A percentile compares a stretch with the other conserved stretches of the same genome.
Conservation (phyloP, 31 red algal genomes). For the Endocladia muricata region DNA sequence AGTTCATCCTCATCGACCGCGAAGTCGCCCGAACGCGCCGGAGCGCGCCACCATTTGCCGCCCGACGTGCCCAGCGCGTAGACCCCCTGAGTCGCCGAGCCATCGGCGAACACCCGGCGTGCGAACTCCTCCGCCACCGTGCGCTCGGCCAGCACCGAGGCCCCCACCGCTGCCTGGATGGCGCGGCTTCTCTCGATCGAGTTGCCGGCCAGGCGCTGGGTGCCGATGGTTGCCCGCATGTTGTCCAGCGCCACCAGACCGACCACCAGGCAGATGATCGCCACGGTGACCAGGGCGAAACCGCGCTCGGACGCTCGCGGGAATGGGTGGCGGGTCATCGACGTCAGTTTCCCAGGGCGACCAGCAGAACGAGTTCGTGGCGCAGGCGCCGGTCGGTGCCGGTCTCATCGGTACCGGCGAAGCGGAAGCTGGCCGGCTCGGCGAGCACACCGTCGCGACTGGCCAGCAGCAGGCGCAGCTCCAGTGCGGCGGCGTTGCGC, state of each 20-base stretch:
- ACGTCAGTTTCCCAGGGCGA: too few relatives aligned
- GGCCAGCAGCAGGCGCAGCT: background rate
- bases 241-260: background rate
- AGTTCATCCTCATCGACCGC: background rate
- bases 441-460: background rate
- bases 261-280: too few relatives aligned
- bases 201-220: constrained; percentile 2
- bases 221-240: background rate
- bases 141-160: background rate
- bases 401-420: too few relatives aligned
- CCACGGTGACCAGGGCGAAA: too few relatives aligned
- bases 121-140: background rate
- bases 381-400: too few relatives aligned
- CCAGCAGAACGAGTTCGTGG: too few relatives aligned
- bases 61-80: background rate
- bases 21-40: background rate
- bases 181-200: background rate
- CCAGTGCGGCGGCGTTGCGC: background rate
- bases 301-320: too few relatives aligned
- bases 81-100: background rate
- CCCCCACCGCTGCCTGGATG: background rate
- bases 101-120: background rate
- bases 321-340: too few relatives aligned
- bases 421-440: too few relatives aligned
- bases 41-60: background rate